Conservation (phyloP, 2,329 filamentous ascomycete genomes). For the Trichoderma asperellum region DNA sequence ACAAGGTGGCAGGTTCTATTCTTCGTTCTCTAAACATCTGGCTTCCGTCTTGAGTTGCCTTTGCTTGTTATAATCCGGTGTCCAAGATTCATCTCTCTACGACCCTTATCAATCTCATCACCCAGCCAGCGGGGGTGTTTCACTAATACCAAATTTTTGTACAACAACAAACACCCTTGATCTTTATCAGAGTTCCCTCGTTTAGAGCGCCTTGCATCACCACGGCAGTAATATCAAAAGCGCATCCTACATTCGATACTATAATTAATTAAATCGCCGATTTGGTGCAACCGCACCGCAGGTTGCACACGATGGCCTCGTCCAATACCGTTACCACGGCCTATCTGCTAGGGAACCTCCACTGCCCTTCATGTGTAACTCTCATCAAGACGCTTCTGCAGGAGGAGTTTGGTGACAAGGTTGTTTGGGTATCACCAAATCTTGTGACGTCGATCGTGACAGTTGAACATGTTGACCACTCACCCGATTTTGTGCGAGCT, state of each 20-base stretch:
- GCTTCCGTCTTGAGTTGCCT: neutral
- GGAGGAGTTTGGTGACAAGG: constrained; percentile 50
- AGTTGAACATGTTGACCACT: constrained; percentile 55
- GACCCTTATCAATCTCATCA: neutral
- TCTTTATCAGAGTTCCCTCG: neutral
- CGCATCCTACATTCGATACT: neutral
- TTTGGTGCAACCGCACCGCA: constrained; percentile 2
- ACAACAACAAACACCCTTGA: neutral
- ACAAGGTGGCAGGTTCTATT: neutral
- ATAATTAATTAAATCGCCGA: neutral
- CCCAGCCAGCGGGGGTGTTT: neutral
- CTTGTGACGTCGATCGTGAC: constrained; percentile 72
- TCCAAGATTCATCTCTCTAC: neutral
- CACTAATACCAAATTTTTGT: neutral
- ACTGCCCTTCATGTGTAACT: constrained; percentile 75
- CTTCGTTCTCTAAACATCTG: neutral
- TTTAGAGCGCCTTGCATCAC: neutral
- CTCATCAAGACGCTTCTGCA: constrained; percentile 64
- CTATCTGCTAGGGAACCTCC: constrained; percentile 73
- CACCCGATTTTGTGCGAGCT: constrained; percentile 48
- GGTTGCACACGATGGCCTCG: constrained; percentile 37
- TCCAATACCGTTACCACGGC: constrained; percentile 54
- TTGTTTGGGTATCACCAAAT: constrained; percentile 67
- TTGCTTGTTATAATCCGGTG: neutral
- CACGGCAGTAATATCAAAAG: neutral